Percentiles rank a stretch among this genome's conserved stretches.
These are phyloP conservation scores for Corylus americana DNA, from an alignment of 306 rosid genomes.

Conservation along the genomic window DNA sequence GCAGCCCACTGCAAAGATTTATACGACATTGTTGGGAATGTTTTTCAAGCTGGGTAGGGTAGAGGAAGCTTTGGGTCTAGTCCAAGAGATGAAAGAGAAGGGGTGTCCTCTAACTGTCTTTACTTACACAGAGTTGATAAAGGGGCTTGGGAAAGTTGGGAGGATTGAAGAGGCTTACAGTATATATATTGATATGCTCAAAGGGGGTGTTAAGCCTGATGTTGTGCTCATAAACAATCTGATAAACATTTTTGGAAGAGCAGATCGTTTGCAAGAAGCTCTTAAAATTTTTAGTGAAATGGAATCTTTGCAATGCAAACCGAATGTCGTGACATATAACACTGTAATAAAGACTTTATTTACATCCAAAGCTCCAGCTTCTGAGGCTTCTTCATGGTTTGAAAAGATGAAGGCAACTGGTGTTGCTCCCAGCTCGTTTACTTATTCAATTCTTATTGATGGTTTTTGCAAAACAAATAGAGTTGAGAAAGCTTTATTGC, in stretches of 20 bases:
- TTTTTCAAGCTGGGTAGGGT: constrained; percentile 65
- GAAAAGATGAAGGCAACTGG: constrained; percentile 84
- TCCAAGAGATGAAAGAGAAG: constrained; percentile 65
- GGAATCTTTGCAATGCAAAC: constrained; percentile 56
- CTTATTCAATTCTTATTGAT: constrained; percentile 88
- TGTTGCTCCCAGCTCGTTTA: constrained; percentile 71
- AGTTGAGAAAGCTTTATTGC: constrained; percentile 83
- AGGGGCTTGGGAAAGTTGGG: constrained; percentile 83
- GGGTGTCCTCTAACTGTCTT: constrained; percentile 74
- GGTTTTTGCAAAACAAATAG: constrained; percentile 88
- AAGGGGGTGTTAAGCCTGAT: constrained; percentile 77
- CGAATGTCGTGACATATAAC: constrained; percentile 84
- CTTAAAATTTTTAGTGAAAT: constrained; percentile 61
- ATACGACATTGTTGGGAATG: constrained; percentile 65
- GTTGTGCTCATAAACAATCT: constrained; percentile 78
- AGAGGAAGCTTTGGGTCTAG: constrained; percentile 64
- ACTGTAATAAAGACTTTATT: constrained; percentile 75
- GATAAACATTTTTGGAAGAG: constrained; percentile 79
- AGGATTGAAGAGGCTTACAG: constrained; percentile 72
- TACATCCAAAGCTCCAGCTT: constrained; percentile 64
- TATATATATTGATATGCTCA: constrained; percentile 55
- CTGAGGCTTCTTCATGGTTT: constrained; percentile 68
- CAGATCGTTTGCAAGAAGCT: constrained; percentile 61
- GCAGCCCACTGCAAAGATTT: constrained; percentile 75
- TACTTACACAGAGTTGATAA: constrained; percentile 81